These are phyloP conservation scores for Pythium dissotocum DNA, from an alignment of 352 stramenopile genomes.

Conservation along the genomic window DNA sequence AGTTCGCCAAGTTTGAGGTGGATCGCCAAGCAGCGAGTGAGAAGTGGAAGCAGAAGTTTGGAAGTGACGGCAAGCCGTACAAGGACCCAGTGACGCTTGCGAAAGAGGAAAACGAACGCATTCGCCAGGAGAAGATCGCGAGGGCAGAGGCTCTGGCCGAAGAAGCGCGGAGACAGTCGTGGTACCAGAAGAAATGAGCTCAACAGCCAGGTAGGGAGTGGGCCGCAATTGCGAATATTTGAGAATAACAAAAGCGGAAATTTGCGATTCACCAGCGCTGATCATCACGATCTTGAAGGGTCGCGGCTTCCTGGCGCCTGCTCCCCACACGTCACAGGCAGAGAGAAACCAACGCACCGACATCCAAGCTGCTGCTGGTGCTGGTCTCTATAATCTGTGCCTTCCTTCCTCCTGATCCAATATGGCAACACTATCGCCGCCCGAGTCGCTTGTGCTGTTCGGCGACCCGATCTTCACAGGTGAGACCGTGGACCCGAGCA, in stretches of 20 bases:
- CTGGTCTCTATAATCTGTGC: neutral
- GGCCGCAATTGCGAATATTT: neutral
- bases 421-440: constrained; percentile 66
- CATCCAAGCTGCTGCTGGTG: neutral
- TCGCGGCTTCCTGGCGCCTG: constrained; percentile 31
- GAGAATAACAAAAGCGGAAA: neutral
- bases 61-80: constrained; percentile 35
- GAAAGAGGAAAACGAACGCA: constrained; percentile 45
- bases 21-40: constrained; percentile 37
- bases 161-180: constrained; percentile 18
- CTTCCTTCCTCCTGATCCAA: neutral
- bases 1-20: constrained; percentile 29
- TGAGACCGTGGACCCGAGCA: constrained; percentile 64
- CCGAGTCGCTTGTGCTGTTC: constrained; percentile 89
- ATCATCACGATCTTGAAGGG: constrained; percentile 28
- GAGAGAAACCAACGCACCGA: neutral
- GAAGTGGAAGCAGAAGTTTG: constrained; percentile 54
- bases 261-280: neutral
- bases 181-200: constrained; percentile 19
- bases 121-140: constrained; percentile 50
- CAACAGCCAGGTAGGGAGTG: neutral
- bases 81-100: constrained; percentile 57
- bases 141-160: constrained; percentile 18
- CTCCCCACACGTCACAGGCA: neutral
- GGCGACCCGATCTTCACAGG: constrained; percentile 91